Conservation (phyloP, 495 filamentous ascomycete species). For the Neurospora intermedia region DNA sequence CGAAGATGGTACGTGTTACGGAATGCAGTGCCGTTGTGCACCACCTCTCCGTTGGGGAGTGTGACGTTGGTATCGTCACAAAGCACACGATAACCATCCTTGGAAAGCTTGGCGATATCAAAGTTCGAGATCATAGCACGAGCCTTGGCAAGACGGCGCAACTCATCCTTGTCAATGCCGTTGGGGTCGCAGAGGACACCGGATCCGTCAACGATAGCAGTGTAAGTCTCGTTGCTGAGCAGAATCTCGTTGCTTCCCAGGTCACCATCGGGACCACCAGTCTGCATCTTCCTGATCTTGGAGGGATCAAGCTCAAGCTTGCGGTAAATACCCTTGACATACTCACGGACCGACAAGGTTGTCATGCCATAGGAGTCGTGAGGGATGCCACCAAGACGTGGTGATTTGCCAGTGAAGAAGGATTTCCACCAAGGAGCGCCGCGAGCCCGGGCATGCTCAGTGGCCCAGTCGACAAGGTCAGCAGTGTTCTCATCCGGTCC, state of each 20-base stretch:
- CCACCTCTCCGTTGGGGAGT: conserved; percentile 73
- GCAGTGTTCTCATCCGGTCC: conserved; percentile 98
- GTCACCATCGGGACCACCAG: conserved; percentile 93
- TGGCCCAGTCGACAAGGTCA: conserved; percentile 95
- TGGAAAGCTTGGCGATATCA: conserved; percentile 74
- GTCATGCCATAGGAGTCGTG: conserved; percentile 98
- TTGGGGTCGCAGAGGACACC: conserved; percentile 91
- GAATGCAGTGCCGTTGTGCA: conserved; percentile 89
- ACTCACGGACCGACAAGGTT: conserved; percentile 89
- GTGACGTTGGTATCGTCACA: conserved; percentile 82
- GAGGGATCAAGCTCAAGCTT: conserved; percentile 81
- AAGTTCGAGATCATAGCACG: conserved; percentile 86
- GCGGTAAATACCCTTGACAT: conserved; percentile 90
- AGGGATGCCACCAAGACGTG: conserved; percentile 89
- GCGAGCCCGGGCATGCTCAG: conserved; percentile 76
- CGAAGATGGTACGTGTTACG: conserved; percentile 95
- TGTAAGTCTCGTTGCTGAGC: conserved; percentile 90
- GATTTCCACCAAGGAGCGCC: conserved; percentile 99
- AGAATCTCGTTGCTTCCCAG: conserved; percentile 96
- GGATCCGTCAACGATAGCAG: conserved; percentile 83
- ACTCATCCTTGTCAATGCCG: conserved; percentile 74
- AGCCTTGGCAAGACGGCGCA: conserved; percentile 73
- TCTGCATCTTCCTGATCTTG: conserved; percentile 85
- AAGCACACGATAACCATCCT: conserved; percentile 81
- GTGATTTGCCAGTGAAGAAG: conserved; percentile 98